phyloP scores from a whole-genome alignment of 1,139 yeast genomes.

The Magnusiomyces paraingens region DNA sequence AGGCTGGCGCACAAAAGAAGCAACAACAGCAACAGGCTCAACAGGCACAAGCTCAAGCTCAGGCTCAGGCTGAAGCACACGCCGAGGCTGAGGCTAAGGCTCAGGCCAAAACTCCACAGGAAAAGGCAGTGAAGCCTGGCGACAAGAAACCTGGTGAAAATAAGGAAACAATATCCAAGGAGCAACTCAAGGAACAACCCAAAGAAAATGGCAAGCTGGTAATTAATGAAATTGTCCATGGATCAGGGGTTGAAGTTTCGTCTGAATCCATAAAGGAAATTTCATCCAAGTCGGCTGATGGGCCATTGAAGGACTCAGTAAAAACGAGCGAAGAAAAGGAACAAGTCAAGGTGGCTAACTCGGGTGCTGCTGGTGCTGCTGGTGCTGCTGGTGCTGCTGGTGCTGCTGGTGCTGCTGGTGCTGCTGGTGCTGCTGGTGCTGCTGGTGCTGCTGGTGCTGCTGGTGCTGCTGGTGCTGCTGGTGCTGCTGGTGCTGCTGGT shows the following conservation, averaged over 20 bases:
- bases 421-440: neutral
- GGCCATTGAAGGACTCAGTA: neutral
- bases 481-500: neutral
- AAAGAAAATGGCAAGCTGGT: no score
- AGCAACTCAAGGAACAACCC: no score
- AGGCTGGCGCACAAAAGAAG: conserved; percentile 1
- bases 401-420: neutral
- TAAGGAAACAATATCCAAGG: neutral
- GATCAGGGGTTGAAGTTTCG: no score
- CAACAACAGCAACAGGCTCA: conserved; percentile 6
- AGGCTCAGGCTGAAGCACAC: conserved; percentile 1
- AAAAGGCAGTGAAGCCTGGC: neutral
- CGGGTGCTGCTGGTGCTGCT: neutral
- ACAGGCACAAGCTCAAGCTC: conserved; percentile 3
- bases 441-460: neutral
- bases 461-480: neutral
- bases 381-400: neutral
- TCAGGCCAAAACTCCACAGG: conserved; percentile 9
- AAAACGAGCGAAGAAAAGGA: neutral
- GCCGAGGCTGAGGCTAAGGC: neutral
- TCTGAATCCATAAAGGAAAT: no score
- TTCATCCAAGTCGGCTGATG: no score
- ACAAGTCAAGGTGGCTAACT: neutral
- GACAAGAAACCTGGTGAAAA: neutral
- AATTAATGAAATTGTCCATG: no score